phyloP scores from a whole-genome alignment of 208 protist genomes.

The Acanthamoeba castellanii region DNA sequence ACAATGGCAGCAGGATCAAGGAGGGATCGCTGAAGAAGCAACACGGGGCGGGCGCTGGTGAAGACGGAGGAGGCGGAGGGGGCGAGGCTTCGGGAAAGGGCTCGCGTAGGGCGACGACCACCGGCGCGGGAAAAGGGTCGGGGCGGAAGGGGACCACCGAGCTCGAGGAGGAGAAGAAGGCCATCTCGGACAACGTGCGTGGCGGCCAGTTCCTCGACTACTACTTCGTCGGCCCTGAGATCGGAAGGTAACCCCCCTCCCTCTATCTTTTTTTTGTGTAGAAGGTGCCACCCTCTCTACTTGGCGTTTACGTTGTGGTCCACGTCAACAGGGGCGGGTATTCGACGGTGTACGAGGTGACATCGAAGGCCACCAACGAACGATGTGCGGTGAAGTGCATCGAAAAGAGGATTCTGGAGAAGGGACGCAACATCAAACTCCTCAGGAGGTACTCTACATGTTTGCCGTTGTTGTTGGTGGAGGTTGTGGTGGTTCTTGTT shows the following conservation, averaged over 20 bases:
- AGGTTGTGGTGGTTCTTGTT: background rate
- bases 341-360: slow-evolving; percentile 40
- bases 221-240: slow-evolving; percentile 3
- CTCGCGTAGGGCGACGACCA: background rate
- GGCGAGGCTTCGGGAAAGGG: background rate
- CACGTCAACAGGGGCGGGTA: slow-evolving; percentile 6
- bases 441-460: background rate
- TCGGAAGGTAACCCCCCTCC: slow-evolving; percentile 27
- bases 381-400: slow-evolving; percentile 44
- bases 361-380: slow-evolving; percentile 23
- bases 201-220: slow-evolving; percentile 55
- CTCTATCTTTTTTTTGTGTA: background rate
- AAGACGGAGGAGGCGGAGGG: background rate
- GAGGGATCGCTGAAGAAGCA: no score
- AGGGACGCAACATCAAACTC: slow-evolving; percentile 62
- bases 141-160: background rate
- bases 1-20: no score
- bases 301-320: background rate
- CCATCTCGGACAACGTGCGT: slow-evolving; percentile 28
- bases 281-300: background rate
- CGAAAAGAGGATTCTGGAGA: slow-evolving; percentile 46
- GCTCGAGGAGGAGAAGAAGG: slow-evolving; percentile 39
- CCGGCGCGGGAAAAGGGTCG: background rate
- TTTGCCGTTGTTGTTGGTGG: background rate
- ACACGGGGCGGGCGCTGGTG: background rate